Base-by-base conservation (phyloP, 257 asterid species). In the Pogostemon cablin region DNA sequence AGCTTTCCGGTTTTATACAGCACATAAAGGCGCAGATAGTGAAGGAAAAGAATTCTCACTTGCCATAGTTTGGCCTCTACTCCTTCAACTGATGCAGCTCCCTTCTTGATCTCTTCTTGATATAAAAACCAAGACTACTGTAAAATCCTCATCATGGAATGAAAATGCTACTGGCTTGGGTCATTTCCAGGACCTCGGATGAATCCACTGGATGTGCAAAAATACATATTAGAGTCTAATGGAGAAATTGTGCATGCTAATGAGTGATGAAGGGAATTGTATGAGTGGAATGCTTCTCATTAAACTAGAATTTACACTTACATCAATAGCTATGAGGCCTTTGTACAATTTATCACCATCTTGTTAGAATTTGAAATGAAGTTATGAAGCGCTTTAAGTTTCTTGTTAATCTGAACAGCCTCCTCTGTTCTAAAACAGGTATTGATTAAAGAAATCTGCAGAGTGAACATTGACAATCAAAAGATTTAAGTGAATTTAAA, bases 111-210 rank as follows among this genome's bases (percentile, higher is more conserved):
- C 79, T 84, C 97, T 69, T 90, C 89, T 25, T 25, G 32, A 25
- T 25, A 25, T 25, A 25, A 25, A 25, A 25, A 25, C 1, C 32
- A 25, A 25, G 32, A 25, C 32, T 25, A 25, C 0, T 25, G 32
- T 25, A 25, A 25, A 1, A 25, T 25, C 32, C 80, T 87, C 89
- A 83, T 88, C 81, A 39, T 91, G 89, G 85, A 91, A 95, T 59
- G 98, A 84, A 80, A 91, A 84, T 48, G 99, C 86, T 65, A 85
- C 69, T 77, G 98, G 87, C 87, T 85, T 95, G 9, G 97, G 77
- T 82, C 77, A 72, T 89, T 93, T 25, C 96, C 99, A 65, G 98
- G 97, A 63, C 99, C 99, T 79, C 99, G 81, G 71, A 95, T 85
- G 84, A 95, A 95, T 49, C 99, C 99, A 80, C 98, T 93, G 83